Percentiles rank a stretch among this genome's conserved stretches.
Conservation (phyloP, 129 eudicot genomes). For the Kitagawia praeruptora region DNA sequence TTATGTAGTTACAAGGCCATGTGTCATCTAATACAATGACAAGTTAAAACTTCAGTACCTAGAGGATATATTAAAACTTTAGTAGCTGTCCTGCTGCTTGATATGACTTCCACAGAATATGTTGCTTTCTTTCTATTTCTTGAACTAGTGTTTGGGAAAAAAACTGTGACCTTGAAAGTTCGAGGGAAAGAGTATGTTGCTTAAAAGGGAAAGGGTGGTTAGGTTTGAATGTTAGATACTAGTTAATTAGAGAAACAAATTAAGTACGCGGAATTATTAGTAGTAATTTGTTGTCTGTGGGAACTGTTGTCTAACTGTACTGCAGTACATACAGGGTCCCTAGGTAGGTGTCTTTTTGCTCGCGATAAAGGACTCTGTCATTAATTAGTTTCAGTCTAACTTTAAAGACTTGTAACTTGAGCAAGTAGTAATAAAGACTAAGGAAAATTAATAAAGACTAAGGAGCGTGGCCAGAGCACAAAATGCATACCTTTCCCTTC, state of each 20-base stretch:
- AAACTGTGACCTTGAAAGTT: conserved; percentile 13
- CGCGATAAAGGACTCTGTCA: background rate
- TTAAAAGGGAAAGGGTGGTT: conserved; percentile 28
- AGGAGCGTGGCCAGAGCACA: background rate
- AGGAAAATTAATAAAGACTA: too few species aligned
- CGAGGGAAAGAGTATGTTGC: conserved; percentile 14
- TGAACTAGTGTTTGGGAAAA: conserved; percentile 7
- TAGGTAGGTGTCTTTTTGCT: conserved; percentile 9
- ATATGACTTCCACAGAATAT: conserved; percentile 24
- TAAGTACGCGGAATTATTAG: too few species aligned
- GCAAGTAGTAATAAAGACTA: too few species aligned
- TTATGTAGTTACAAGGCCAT: background rate
- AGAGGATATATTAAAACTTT: background rate
- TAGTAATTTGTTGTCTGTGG: too few species aligned
- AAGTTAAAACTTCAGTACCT: background rate
- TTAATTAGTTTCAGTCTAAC: background rate
- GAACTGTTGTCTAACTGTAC: conserved; percentile 13
- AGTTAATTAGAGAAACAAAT: too few species aligned
- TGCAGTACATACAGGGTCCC: conserved; percentile 5
- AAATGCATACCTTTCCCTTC: conserved; percentile 67
- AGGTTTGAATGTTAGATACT: conserved; percentile 19
- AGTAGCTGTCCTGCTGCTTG: conserved; percentile 32
- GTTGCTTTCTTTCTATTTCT: conserved; percentile 3
- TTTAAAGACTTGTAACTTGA: background rate
- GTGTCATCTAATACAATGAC: background rate